Evolutionary conservation across 2,329 filamentous ascomycete species (phyloP), one percentile per base, ranked within the genome.

Genomic region (Colletotrichum paranaense): DNA sequence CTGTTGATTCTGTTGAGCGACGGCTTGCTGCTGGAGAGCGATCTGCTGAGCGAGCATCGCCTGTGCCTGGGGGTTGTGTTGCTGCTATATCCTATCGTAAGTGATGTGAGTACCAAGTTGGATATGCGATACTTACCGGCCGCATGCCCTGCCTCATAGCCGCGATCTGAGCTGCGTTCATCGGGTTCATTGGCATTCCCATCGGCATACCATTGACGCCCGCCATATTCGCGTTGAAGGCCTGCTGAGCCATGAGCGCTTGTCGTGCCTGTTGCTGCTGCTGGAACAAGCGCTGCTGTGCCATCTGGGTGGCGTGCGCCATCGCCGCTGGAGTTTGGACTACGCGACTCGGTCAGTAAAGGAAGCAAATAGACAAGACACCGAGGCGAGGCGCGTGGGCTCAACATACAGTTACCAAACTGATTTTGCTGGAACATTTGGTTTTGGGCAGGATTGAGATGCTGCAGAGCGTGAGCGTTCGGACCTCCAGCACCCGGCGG

Each of bases 381-480:
- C 9, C 32, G 32, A 63, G 8, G 42, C 42, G 16, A n/a, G 8
- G 8, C n/a, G 49, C 24, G 8, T 30, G 38, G 62, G 1, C 16
- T 14, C 28, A 35, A 75, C 74, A 16, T 75, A 75, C 74, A 75
- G 62, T 67, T 67, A 28, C 32, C 63, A 42, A 76, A 86, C 63
- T 88, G 85, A 58, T 87, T 86, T 74, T 90, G 89, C 69, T 89
- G 90, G 73, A 91, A 87, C 80, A 91, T 84, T 76, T 90, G 89
- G 73, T 85, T 84, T 78, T 88, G 87, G 65, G 84, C 87, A 55
- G 92, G 92, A 79, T 87, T 93, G 67, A 95, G 81, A 80, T 95
- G 93, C 79, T 92, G 92, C 78, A 95, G 84, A 22, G 92, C 92
- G 83, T 94, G 93, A 73, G 90, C 88, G 82, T 91, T 93, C 72